A percentile compares a stretch with the other conserved stretches of the same genome.
Evolutionary conservation across 257 asterid species (phyloP).

Genomic region (Nicotiana knightiana): DNA sequence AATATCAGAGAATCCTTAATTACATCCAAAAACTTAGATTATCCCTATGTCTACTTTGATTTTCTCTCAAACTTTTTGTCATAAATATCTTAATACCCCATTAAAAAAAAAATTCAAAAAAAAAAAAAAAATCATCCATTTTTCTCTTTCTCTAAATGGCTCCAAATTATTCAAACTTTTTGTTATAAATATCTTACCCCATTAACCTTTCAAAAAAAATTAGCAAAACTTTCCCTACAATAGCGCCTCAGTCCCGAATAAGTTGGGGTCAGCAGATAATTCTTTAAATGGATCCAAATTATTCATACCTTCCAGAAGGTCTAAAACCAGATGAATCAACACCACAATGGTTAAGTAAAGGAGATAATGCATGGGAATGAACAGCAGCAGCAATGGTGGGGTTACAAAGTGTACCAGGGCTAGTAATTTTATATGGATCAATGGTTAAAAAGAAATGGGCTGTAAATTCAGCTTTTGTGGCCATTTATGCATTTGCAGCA

Average conservation of each 20-base stretch:
- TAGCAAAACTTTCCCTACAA: not conserved
- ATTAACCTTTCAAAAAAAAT: not conserved
- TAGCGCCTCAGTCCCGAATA: no score
- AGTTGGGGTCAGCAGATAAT: no score
- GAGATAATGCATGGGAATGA: conserved; percentile 55
- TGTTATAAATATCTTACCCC: not conserved
- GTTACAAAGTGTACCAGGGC: conserved; percentile 69
- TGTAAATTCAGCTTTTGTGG: conserved; percentile 73
- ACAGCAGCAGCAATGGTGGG: conserved; percentile 73
- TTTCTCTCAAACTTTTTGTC: not conserved
- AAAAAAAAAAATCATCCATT: not conserved
- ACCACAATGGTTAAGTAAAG: conserved; percentile 54
- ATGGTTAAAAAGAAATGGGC: conserved; percentile 79
- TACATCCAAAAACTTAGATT: conserved; percentile 27
- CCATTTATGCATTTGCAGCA: conserved; percentile 63
- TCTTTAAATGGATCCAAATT: conserved; percentile 7
- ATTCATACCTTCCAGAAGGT: conserved; percentile 25
- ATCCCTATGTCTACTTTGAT: conserved; percentile 23
- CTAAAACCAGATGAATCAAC: conserved; percentile 14
- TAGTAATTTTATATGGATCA: conserved; percentile 61
- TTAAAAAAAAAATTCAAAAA: no score
- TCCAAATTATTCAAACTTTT: not conserved
- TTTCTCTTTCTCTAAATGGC: not conserved
- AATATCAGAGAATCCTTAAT: conserved; percentile 1
- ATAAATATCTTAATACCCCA: not conserved